Percentiles rank a stretch among this genome's conserved stretches.
Conservation (phyloP, 2,329 filamentous ascomycete genomes). For the Fusarium caatingaense region DNA sequence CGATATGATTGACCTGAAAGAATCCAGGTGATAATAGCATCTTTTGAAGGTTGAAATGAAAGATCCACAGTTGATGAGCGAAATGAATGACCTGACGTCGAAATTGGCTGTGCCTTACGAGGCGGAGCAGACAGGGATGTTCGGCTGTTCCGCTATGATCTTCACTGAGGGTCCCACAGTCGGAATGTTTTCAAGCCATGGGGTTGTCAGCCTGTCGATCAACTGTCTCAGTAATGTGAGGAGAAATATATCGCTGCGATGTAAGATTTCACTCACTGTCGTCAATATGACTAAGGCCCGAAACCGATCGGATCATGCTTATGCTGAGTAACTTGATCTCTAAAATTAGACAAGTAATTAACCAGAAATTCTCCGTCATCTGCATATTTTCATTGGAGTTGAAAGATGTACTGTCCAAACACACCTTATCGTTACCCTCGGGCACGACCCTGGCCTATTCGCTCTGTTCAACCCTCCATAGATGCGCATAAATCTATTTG, state of each 20-base stretch:
- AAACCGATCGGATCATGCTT: neutral
- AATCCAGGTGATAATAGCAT: neutral
- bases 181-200: neutral
- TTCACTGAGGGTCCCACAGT: neutral
- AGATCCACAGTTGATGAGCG: neutral
- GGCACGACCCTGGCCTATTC: too few relatives aligned
- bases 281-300: neutral
- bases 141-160: neutral
- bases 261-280: neutral
- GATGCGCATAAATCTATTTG: too few relatives aligned
- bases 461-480: too few relatives aligned
- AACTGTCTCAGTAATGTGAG: neutral
- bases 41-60: neutral
- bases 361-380: too few relatives aligned
- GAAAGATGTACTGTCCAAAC: too few relatives aligned
- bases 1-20: neutral
- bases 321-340: too few relatives aligned
- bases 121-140: conserved; percentile 1
- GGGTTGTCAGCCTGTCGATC: neutral
- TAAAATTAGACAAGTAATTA: too few relatives aligned
- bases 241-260: neutral
- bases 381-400: too few relatives aligned
- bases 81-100: conserved; percentile 3
- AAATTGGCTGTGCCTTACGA: conserved; percentile 1
- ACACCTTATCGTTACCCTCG: too few relatives aligned